Base-by-base conservation (phyloP, 306 rosid species). In the Crotalaria pallida region DNA sequence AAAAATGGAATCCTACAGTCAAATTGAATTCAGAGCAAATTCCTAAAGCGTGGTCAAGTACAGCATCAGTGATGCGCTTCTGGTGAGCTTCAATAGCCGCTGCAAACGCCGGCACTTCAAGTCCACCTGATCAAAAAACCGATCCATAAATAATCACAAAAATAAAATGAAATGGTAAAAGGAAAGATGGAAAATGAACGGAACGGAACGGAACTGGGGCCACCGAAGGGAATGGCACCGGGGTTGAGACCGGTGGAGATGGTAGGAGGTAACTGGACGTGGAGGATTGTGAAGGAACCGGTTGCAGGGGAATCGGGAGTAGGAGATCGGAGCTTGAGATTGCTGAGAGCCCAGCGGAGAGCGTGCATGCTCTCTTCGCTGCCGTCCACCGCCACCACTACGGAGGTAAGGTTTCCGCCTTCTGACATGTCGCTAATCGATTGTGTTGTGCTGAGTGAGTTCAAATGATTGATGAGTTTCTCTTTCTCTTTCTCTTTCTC, bases 81-180 rank as follows among this genome's bases (percentile, higher is more conserved):
- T 90, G 97, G 77, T 94, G 98, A 10, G 92, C 89, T 81, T 90
- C 96, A 36, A 94, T 94, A 24, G 98, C 98, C 2, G 92, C 94
- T 3, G 86, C 66, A 79, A 94, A 87, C 7, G 97, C 98, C 2
- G 98, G 98, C 22, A 94, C 98, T 84, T 84, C 98, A 33, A 90
- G 58, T 56, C 70, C 82, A 67, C 75, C 98, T 88, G 80, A 36
- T 73, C 43, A 13, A 29, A 18, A 16, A 38, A n/a, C 10, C 21
- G 0, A 33, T 33, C 6, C 2, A 24, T 12, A 29, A 29, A 29
- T 29, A 29, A 1, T 15, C 12, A 41, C 2, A 1, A 3, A 13
- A 18, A 21, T 3, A 3, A 22, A 53, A 2, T 15, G 1, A 34
- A 3, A 59, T 1, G 23, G 19, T 3, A 4, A 56, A 10, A 36